Percentiles rank a stretch among this genome's conserved stretches.
These are phyloP conservation scores for Ormosia semicastrata DNA, from an alignment of 306 rosid genomes.

Conservation along the genomic window DNA sequence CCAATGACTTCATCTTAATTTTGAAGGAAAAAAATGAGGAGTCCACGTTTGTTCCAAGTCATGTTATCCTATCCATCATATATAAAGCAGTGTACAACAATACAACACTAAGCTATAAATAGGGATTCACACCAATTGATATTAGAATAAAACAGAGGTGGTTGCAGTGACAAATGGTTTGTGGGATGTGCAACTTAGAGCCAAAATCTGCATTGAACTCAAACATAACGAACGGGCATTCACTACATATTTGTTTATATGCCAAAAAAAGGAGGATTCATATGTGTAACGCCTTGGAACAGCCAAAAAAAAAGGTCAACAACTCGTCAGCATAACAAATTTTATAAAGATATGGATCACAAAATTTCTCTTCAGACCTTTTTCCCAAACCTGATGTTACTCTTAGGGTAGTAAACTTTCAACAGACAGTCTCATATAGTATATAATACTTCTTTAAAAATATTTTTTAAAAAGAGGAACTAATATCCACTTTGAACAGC, in stretches of 20 bases:
- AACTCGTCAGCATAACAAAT: neutral
- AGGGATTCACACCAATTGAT: neutral
- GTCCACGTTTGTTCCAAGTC: neutral
- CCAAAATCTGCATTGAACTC: neutral
- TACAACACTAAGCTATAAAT: neutral
- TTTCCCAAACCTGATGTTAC: neutral
- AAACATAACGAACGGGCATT: conserved; percentile 3
- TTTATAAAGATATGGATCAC: neutral
- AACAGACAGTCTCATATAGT: neutral
- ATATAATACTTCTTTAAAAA: neutral
- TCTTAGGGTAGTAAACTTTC: neutral
- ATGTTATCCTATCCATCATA: conserved; percentile 5
- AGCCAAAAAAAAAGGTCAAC: neutral
- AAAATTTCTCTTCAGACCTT: neutral
- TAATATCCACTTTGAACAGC: neutral
- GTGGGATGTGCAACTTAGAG: neutral
- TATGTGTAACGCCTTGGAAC: neutral
- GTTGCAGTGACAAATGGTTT: neutral
- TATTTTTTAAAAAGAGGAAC: neutral
- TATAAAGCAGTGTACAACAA: neutral
- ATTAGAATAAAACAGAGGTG: neutral
- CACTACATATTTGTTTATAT: neutral
- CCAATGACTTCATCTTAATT: neutral
- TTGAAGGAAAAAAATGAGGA: neutral
- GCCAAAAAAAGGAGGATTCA: neutral